Conservation (phyloP, 495 filamentous ascomycete genomes). For the Hypoxylon intermedium region DNA sequence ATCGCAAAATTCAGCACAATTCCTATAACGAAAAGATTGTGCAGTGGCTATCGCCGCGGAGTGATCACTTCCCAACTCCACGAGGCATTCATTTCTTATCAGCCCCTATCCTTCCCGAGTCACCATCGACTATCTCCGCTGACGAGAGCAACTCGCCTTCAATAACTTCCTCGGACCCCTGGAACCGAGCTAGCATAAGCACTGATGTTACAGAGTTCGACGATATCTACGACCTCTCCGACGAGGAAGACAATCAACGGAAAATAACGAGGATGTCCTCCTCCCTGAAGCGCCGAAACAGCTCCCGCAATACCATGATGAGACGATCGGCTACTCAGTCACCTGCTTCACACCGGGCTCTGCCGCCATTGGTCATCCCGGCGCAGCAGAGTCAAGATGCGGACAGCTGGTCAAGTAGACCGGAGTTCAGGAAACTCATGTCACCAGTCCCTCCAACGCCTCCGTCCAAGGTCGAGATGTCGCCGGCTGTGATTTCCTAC, state of each 20-base stretch:
- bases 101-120: slow-evolving; percentile 58
- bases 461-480: slow-evolving; percentile 76
- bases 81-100: slow-evolving; percentile 64
- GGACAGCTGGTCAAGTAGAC: slow-evolving; percentile 48
- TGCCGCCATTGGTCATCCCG: slow-evolving; percentile 78
- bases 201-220: slow-evolving; percentile 74
- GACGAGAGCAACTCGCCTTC: slow-evolving; percentile 58
- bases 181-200: slow-evolving; percentile 60
- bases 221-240: slow-evolving; percentile 83
- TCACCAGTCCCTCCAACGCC: slow-evolving; percentile 81
- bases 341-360: slow-evolving; percentile 50
- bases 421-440: slow-evolving; percentile 62
- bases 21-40: slow-evolving; percentile 59
- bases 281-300: slow-evolving; percentile 46
- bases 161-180: slow-evolving; percentile 58
- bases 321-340: slow-evolving; percentile 39
- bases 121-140: slow-evolving; percentile 54
- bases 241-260: slow-evolving; percentile 58
- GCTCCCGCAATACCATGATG: slow-evolving; percentile 40
- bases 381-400: slow-evolving; percentile 35
- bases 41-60: slow-evolving; percentile 63
- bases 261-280: slow-evolving; percentile 42
- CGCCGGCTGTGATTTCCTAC: slow-evolving; percentile 72
- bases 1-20: slow-evolving; percentile 46
- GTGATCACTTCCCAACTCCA: slow-evolving; percentile 68